These are phyloP conservation scores for Mucor racemosus DNA, from an alignment of 371 early-diverging fungal species.

Conservation along the genomic window DNA sequence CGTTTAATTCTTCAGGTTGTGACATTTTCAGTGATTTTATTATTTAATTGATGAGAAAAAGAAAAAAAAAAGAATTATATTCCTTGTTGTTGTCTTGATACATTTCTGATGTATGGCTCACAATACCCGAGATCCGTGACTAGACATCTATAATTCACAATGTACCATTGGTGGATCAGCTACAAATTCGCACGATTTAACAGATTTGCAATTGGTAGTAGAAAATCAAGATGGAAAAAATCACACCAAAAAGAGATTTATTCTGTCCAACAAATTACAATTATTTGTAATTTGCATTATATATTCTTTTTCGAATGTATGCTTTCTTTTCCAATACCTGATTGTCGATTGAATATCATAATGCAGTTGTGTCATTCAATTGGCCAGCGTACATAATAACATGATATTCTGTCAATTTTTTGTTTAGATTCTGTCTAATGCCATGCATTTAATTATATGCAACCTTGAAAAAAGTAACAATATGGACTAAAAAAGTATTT, in stretches of 20 bases:
- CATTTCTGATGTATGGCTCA: not conserved
- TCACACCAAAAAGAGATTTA: not conserved
- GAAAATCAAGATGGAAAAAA: conserved; percentile 6
- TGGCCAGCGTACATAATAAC: too few relatives aligned
- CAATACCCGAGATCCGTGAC: conserved; percentile 20
- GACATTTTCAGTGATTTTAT: not conserved
- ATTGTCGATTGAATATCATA: too few relatives aligned
- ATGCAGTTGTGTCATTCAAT: too few relatives aligned
- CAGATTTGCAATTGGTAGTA: conserved; percentile 3
- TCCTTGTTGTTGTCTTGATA: not conserved
- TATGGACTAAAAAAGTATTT: too few relatives aligned
- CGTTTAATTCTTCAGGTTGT: conserved; percentile 11
- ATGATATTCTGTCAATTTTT: too few relatives aligned
- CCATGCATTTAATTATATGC: too few relatives aligned
- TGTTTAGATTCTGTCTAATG: too few relatives aligned
- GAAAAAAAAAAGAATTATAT: conserved; percentile 17
- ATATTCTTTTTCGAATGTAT: not conserved
- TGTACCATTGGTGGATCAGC: conserved; percentile 1
- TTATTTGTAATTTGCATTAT: not conserved
- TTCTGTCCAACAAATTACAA: not conserved
- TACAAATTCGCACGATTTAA: conserved; percentile 2
- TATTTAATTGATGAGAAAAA: conserved; percentile 8
- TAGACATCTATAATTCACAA: conserved; percentile 11
- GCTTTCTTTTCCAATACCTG: too few relatives aligned
- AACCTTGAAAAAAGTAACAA: too few relatives aligned